Base-by-base conservation (phyloP, 78 protist species). In the Pigoraptor vietnamica region DNA sequence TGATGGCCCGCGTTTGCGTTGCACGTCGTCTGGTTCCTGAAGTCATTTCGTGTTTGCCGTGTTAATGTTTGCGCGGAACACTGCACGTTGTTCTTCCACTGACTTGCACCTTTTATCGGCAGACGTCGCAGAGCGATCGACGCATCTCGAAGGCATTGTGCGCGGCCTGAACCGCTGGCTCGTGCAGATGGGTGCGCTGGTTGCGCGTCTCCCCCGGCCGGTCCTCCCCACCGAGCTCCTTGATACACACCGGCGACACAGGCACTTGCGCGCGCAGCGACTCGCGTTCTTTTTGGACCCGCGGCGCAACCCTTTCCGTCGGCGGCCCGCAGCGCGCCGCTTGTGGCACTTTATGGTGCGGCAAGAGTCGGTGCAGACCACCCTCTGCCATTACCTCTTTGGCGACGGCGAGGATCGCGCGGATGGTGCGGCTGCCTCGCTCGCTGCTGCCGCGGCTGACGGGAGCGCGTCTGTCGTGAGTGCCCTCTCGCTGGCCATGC, bases 261-360 rank as follows among this genome's bases (percentile, higher is more conserved):
- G 67, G 29, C 67, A 48, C 67, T 6, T 48, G 84, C 84, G 21
- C 14, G 34, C 84, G 84, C 84, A 48, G 67, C 67, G 67, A 6
- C 84, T 25, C n/a, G 84, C 84, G 35, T 79, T 25, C 34, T 25
- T 79, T 25, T 19, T 79, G 32, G 84, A 79, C n/a, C 32, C 84
- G 35, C 21, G 32, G 32, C 21, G 32, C 84, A 79, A 79, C n/a
- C 84, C 84, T 2, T 79, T 79, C 84, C 84, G 84, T 19, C 21
- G 34, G 10, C 21, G 14, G 9, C 84, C 84, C 21, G 34, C 84
- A 2, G 84, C 84, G 21, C 23, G 84, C 10, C 84, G n/a, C 35
- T 25, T 79, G 84, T 79, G 84, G 84, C 84, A 79, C n/a, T 79
- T 79, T 79, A 25, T 79, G 84, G 84, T 79, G 21, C 84, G 84